Conservation (phyloP, 495 filamentous ascomycete genomes). For the Penicillium tannophilum region DNA sequence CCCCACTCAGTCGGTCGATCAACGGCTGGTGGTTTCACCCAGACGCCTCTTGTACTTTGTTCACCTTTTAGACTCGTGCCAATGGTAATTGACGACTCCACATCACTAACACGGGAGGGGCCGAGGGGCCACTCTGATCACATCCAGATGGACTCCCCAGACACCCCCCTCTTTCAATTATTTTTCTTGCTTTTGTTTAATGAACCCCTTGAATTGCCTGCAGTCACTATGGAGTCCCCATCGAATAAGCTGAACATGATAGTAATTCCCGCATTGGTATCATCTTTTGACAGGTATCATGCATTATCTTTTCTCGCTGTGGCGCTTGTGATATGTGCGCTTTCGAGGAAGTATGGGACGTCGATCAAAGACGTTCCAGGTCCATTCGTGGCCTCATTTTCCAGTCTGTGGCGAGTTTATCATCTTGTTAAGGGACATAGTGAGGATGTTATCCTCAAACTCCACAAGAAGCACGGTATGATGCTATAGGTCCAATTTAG, state of each 20-base stretch:
- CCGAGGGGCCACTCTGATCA: neutral
- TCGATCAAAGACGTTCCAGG: slow-evolving; percentile 40
- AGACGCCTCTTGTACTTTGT: neutral
- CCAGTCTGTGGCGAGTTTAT: slow-evolving; percentile 42
- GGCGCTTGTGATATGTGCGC: slow-evolving; percentile 5
- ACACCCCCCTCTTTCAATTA: neutral
- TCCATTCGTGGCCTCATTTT: slow-evolving; percentile 45
- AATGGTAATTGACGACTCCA: neutral
- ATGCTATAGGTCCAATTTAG: neutral
- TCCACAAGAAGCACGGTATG: slow-evolving; percentile 47
- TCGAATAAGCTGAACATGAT: neutral
- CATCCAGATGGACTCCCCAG: neutral
- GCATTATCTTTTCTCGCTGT: neutral
- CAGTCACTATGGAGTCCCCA: neutral
- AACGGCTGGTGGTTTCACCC: neutral
- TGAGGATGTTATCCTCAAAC: slow-evolving; percentile 33
- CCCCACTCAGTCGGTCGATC: neutral
- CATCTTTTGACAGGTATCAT: neutral
- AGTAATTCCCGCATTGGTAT: neutral
- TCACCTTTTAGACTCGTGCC: neutral
- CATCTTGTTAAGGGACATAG: slow-evolving; percentile 41
- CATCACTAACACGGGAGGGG: neutral
- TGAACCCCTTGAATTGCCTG: neutral
- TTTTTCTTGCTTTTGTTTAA: neutral
- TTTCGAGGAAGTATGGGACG: slow-evolving; percentile 25